Base-by-base conservation (phyloP, 306 rosid genomes). In the Nissolia schottii region DNA sequence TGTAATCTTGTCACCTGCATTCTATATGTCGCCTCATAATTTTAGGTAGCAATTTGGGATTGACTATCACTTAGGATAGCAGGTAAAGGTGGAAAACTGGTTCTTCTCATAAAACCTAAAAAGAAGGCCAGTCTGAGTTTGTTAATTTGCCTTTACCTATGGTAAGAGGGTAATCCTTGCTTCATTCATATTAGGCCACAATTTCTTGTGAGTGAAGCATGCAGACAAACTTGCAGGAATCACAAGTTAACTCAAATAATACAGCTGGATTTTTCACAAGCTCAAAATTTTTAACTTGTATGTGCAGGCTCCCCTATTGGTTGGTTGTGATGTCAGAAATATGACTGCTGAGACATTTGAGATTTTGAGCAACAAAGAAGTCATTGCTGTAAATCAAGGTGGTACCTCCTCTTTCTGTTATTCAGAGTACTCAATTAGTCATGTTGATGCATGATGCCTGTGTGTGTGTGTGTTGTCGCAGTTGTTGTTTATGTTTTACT, bases 341-440 rank as follows among this genome's bases (percentile, higher is more conserved):
- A 60, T 91, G 87, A 86, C 92, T 48, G 74, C 75, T 0, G 99
- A 91, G 73, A 89, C 99, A 56, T 53, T 20, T 5, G 87, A 88
- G 80, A 79, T 94, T 77, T 68, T 88, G 62, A 86, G 84, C 79
- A 94, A 94, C 18, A 64, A 75, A 81, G 99, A 94, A 84, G 88
- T 94, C 78, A 89, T 94, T 81, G 93, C 87, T 37, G 62, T 94
- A 64, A 91, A 94, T 84, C 97, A 94, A 94, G 99, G 99, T 94
- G 49, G 53, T 27, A 19, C 23, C 46, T 40, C 74, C 22, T 4
- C 79, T 23, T 53, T 56, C 54, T 41, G 16, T n/a, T 49, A 41
- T 54, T 74, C 56, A 67, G 23, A 12, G 38, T 55, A n/a, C n/a
- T n/a, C n/a, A n/a, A n/a, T n/a, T n/a, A 10, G 23, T 32, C 66